Conservation (phyloP, 495 filamentous ascomycete species). For the Echria macrotheca region DNA sequence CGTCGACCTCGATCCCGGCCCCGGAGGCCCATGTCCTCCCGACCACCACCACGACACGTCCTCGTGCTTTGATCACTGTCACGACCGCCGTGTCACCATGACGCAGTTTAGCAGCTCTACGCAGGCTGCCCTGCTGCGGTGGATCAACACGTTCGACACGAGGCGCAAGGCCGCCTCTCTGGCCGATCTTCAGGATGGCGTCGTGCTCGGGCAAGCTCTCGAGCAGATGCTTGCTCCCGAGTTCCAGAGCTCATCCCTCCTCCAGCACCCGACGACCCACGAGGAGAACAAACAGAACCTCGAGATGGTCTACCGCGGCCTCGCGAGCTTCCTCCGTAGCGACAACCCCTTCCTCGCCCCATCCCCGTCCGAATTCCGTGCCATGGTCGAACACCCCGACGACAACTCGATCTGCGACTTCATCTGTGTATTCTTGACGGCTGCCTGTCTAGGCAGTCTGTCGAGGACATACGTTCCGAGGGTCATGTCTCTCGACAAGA, state of each 20-base stretch:
- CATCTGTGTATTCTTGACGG: slow-evolving; percentile 57
- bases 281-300: slow-evolving; percentile 55
- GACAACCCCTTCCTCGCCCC: slow-evolving; percentile 29
- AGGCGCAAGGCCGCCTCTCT: slow-evolving; percentile 26
- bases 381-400: slow-evolving; percentile 33
- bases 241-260: slow-evolving; percentile 63
- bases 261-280: slow-evolving; percentile 51
- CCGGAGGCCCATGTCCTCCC: too few species aligned
- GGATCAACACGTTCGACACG: slow-evolving; percentile 37
- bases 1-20: too few species aligned
- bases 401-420: slow-evolving; percentile 47
- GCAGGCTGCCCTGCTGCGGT: slow-evolving; percentile 41
- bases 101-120: slow-evolving; percentile 23
- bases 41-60: too few species aligned
- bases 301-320: slow-evolving; percentile 61
- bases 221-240: slow-evolving; percentile 52
- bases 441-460: slow-evolving; percentile 54
- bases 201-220: slow-evolving; percentile 66
- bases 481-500: slow-evolving; percentile 27
- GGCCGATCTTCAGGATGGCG: slow-evolving; percentile 69
- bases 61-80: too few species aligned
- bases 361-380: slow-evolving; percentile 32
- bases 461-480: slow-evolving; percentile 49
- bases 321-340: slow-evolving; percentile 57
- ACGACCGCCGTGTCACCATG: slow-evolving; percentile 21